These are phyloP conservation scores for Alternaria triticina DNA, from an alignment of 2,329 filamentous ascomycete genomes.

Conservation along the genomic window DNA sequence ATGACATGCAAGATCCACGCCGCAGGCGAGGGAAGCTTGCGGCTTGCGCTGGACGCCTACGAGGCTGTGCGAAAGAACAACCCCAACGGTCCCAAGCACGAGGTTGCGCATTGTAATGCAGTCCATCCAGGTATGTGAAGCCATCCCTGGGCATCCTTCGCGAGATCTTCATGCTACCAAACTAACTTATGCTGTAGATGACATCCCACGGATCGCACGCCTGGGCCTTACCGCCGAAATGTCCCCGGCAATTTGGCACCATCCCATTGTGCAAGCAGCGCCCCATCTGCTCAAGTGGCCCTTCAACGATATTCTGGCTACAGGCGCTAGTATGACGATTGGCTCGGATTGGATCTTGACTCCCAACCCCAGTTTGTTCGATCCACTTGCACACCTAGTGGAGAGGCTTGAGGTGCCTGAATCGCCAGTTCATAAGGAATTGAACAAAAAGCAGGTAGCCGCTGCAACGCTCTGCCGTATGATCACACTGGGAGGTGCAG, in stretches of 20 bases:
- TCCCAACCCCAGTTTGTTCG: constrained; percentile 20
- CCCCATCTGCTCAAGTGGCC: constrained; percentile 37
- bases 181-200: constrained; percentile 17
- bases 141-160: not conserved
- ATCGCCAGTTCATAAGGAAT: no score
- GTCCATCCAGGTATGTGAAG: constrained; percentile 22
- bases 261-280: not conserved
- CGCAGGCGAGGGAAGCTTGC: constrained; percentile 38
- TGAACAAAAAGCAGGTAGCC: constrained; percentile 5
- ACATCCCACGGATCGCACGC: constrained; percentile 34
- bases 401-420: constrained; percentile 5
- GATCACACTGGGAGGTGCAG: constrained; percentile 37
- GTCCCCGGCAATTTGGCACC: constrained; percentile 27
- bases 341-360: constrained; percentile 33
- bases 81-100: constrained; percentile 39
- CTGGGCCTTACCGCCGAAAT: constrained; percentile 46
- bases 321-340: constrained; percentile 38
- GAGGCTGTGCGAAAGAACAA: constrained; percentile 31
- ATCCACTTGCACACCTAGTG: constrained; percentile 13
- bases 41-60: constrained; percentile 41
- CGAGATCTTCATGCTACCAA: not conserved
- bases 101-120: constrained; percentile 39
- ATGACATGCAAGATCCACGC: constrained; percentile 46
- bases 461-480: constrained; percentile 12
- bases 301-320: constrained; percentile 33